These are phyloP conservation scores for Aspergillus udagawae DNA, from an alignment of 2,329 filamentous ascomycete genomes.

Conservation along the genomic window DNA sequence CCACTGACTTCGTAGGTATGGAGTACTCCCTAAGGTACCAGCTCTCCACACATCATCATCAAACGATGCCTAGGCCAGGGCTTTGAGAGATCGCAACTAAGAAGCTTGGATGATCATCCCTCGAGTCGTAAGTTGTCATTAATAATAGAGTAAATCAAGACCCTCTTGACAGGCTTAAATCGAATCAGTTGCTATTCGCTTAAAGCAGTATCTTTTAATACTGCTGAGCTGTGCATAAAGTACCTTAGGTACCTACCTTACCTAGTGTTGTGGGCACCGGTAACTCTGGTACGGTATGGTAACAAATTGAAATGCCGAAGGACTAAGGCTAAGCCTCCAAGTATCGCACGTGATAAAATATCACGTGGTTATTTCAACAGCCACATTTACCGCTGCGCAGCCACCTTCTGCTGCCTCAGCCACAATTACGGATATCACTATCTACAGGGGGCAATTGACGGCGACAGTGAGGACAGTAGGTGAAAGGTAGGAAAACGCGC, in stretches of 20 bases:
- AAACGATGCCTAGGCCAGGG: neutral
- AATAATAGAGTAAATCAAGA: neutral
- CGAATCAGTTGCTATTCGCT: neutral
- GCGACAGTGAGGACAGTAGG: neutral
- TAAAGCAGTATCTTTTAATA: neutral
- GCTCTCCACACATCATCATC: neutral
- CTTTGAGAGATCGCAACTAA: neutral
- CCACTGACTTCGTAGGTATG: too few relatives aligned
- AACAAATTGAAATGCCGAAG: neutral
- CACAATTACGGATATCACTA: constrained; percentile 11
- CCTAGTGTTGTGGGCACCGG: neutral
- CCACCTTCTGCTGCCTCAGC: constrained; percentile 4
- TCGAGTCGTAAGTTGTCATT: neutral
- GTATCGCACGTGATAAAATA: neutral
- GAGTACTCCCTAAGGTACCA: neutral
- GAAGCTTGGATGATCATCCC: neutral
- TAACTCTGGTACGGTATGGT: neutral
- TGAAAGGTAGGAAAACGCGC: neutral
- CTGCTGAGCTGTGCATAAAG: neutral
- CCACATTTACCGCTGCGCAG: neutral
- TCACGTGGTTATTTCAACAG: neutral
- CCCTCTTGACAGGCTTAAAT: neutral
- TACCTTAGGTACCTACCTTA: too few relatives aligned
- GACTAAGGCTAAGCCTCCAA: neutral
- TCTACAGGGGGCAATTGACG: constrained; percentile 6